Evolutionary conservation across 768 basidiomycete species (phyloP).

Genomic region (Amanita jacksonii): DNA sequence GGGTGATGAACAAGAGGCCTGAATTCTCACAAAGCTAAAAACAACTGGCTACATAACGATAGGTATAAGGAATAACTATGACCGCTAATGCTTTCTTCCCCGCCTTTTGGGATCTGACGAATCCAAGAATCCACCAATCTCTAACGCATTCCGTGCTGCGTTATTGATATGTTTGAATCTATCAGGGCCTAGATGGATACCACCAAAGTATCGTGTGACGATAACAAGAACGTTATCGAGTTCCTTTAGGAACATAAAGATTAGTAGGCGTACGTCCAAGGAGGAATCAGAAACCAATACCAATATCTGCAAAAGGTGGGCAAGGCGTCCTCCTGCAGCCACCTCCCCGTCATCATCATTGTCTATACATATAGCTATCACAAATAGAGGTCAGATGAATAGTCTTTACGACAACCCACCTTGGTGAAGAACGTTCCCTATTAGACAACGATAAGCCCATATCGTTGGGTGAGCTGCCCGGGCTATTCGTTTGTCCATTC

Average conservation of each 20-base stretch:
- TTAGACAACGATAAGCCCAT: slow-evolving; percentile 74
- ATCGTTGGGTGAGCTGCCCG: slow-evolving; percentile 74
- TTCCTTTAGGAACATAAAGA: slow-evolving; percentile 36
- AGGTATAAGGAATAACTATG: no score
- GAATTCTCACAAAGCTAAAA: not conserved
- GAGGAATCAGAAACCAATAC: slow-evolving; percentile 28
- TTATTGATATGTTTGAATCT: slow-evolving; percentile 92
- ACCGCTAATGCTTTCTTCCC: slow-evolving; percentile 14
- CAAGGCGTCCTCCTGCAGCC: slow-evolving; percentile 83
- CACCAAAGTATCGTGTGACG: slow-evolving; percentile 92
- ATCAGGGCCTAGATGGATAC: slow-evolving; percentile 84
- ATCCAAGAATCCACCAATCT: slow-evolving; percentile 80
- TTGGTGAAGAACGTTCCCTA: slow-evolving; percentile 61
- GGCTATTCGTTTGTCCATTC: slow-evolving; percentile 63
- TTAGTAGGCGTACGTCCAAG: not conserved
- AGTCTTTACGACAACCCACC: no score
- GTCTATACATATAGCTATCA: slow-evolving; percentile 34
- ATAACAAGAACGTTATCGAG: slow-evolving; percentile 79
- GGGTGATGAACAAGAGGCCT: not conserved
- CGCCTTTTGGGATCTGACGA: slow-evolving; percentile 22
- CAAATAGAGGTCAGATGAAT: no score
- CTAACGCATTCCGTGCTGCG: slow-evolving; percentile 85
- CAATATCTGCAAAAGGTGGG: slow-evolving; percentile 84
- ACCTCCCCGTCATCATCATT: slow-evolving; percentile 95
- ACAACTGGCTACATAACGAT: no score